Evolutionary conservation across 345 rosid species (phyloP), one percentile per base, ranked within the genome.

Genomic region (Citrus unshiu): DNA sequence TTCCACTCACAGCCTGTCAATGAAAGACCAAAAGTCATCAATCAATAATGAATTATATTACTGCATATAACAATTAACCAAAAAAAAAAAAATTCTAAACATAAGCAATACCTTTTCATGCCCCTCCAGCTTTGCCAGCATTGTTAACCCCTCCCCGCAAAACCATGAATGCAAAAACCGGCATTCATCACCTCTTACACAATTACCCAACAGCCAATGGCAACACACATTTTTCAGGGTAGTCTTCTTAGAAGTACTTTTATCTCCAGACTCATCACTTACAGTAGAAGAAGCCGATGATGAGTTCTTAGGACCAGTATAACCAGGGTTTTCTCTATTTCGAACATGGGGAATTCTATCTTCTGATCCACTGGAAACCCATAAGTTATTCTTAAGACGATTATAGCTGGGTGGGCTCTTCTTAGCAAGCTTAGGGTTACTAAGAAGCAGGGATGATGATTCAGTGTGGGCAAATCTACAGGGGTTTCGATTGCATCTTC

Each of bases 1-100:
- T 83, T 32, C 93, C 96, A 46, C 82, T 82, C 4, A 90, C 6
- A 46, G 83, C 86, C 89, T 90, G 70, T 2, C 8, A 68, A 49
- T 70, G 24, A 5, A 22, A 39, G n/a, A 1, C 2, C 32, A 4
- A 32, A 58, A 58, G 14, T 57, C 64, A 72, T 72, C 13, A 25
- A 14, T 70, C 9, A 27, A 46, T 27, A 6, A 70, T 16, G 4
- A 32, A 32, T 5, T 34, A 1, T 19, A 65, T 7, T 25, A 30
- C 59, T 72, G 24, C 34, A 46, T 46, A 10, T 46, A 46, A 46
- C 51, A 12, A 13, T 46, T 46, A 12, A n/a, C n/a, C n/a, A n/a
- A n/a, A n/a, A n/a, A n/a, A n/a, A n/a, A n/a, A n/a, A n/a, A n/a
- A n/a, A n/a, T n/a, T n/a, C n/a, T n/a, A n/a, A n/a, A n/a, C n/a